phyloP scores from a whole-genome alignment of 2,329 filamentous ascomycete genomes.

The Phyllosticta citriasiana region DNA sequence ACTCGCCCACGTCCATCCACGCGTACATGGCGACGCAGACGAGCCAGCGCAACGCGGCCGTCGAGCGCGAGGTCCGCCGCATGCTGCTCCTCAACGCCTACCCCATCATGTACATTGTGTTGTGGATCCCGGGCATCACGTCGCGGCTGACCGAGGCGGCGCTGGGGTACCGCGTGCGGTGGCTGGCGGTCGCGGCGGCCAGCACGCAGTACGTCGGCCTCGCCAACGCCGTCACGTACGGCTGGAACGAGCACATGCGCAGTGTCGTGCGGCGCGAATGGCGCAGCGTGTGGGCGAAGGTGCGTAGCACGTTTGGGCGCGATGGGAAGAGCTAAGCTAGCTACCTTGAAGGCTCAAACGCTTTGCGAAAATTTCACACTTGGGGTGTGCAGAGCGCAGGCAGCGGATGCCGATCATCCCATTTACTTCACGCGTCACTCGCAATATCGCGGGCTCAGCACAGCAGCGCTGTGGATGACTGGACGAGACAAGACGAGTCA shows the following conservation, averaged over 20 bases:
- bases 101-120: conserved; percentile 23
- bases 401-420: neutral
- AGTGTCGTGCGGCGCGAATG: neutral
- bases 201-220: conserved; percentile 18
- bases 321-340: neutral
- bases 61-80: conserved; percentile 16
- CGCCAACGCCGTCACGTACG: conserved; percentile 16
- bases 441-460: neutral
- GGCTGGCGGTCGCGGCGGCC: conserved; percentile 13
- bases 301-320: neutral
- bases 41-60: conserved; percentile 11
- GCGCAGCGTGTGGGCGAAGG: neutral
- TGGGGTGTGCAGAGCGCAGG: too few relatives aligned
- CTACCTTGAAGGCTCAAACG: too few relatives aligned
- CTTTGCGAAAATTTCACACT: too few relatives aligned
- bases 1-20: conserved; percentile 2
- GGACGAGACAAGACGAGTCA: too few relatives aligned
- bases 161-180: conserved; percentile 10
- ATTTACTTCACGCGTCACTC: neutral
- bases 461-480: neutral
- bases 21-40: conserved; percentile 2
- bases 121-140: conserved; percentile 25
- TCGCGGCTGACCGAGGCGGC: conserved; percentile 16
- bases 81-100: conserved; percentile 27
- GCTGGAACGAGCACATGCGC: conserved; percentile 14